phyloP scores from a whole-genome alignment of 169 alveolate species.

The Blepharisma undulans region DNA sequence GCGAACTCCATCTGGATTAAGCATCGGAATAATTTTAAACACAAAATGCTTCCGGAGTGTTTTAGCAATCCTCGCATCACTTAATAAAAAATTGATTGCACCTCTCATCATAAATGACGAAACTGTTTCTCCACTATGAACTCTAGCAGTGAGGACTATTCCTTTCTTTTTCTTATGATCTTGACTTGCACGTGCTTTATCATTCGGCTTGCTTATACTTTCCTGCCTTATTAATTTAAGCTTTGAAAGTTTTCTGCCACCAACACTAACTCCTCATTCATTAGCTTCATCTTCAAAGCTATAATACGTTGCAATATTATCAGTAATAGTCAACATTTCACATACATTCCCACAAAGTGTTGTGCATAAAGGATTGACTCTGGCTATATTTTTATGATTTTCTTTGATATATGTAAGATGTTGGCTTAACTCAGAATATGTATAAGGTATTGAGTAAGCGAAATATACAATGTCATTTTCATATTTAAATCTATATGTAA shows the following conservation, averaged over 20 bases:
- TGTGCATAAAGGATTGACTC: constrained; percentile 70
- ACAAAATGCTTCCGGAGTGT: constrained; percentile 81
- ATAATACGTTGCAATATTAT: neutral
- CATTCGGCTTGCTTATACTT: neutral
- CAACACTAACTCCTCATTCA: neutral
- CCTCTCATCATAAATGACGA: constrained; percentile 86
- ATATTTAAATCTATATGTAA: constrained; percentile 68
- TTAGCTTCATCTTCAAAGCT: constrained; percentile 8
- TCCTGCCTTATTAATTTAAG: neutral
- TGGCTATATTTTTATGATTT: neutral
- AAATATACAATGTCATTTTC: constrained; percentile 83
- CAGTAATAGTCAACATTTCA: constrained; percentile 76
- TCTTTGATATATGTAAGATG: constrained; percentile 48
- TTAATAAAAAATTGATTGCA: constrained; percentile 74
- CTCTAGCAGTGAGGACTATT: constrained; percentile 83
- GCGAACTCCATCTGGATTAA: constrained; percentile 78
- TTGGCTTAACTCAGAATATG: constrained; percentile 73
- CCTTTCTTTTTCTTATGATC: constrained; percentile 70
- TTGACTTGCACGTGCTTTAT: constrained; percentile 19
- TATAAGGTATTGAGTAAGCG: constrained; percentile 86
- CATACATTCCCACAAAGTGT: constrained; percentile 85
- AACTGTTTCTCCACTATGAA: constrained; percentile 91
- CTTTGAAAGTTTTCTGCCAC: constrained; percentile 5
- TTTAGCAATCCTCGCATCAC: constrained; percentile 71
- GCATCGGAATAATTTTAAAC: constrained; percentile 77